Conservation (phyloP, 345 rosid genomes). For the Citrus australasica region DNA sequence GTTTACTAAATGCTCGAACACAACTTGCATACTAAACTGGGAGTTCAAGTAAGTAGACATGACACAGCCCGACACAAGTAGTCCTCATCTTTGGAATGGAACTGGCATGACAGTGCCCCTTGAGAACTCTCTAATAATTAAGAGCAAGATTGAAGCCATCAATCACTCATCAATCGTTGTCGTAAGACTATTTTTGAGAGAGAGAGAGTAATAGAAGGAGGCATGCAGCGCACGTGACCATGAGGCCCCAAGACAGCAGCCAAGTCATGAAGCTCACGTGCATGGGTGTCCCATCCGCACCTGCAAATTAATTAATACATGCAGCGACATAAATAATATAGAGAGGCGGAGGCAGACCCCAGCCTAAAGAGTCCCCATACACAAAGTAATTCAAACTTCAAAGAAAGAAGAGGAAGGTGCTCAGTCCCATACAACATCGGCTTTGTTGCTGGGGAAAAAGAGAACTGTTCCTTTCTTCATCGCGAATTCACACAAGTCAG, state of each 20-base stretch:
- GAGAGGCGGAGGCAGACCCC: too few relatives aligned
- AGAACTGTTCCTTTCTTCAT: conserved; percentile 9
- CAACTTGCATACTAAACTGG: too few relatives aligned
- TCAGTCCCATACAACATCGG: not conserved
- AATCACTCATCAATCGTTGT: not conserved
- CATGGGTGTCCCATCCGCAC: conserved; percentile 19
- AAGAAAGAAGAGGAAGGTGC: not conserved
- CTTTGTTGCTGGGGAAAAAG: conserved; percentile 18
- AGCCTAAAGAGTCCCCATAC: not conserved
- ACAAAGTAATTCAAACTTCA: not conserved
- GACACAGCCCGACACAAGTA: too few relatives aligned
- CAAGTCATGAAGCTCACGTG: conserved; percentile 27
- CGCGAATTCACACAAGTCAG: not conserved
- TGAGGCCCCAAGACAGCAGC: conserved; percentile 14
- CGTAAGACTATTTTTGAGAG: too few relatives aligned
- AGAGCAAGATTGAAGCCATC: too few relatives aligned
- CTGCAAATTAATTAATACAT: not conserved
- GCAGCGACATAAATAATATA: too few relatives aligned
- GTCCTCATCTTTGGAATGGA: too few relatives aligned
- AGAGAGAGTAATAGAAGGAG: too few relatives aligned
- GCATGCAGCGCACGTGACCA: conserved; percentile 20
- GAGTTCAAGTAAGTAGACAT: too few relatives aligned
- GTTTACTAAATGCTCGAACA: too few relatives aligned
- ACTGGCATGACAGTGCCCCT: too few relatives aligned
- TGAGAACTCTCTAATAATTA: too few relatives aligned